Percentiles rank a stretch among this genome's conserved stretches.
Conservation (phyloP, 495 filamentous ascomycete species). For the Daldinia grandis region DNA sequence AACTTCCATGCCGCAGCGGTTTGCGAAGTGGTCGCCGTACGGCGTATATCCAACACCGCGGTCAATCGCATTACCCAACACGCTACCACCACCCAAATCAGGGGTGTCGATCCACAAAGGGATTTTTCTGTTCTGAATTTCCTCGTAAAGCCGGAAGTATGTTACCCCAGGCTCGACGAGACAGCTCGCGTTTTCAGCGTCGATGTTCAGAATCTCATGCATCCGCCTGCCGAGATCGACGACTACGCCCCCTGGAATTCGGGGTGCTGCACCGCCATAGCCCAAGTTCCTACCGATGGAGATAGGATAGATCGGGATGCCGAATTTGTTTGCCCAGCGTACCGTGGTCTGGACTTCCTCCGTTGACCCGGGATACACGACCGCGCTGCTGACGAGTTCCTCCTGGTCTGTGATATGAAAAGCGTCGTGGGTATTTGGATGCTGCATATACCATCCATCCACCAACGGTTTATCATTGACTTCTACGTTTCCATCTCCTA, state of each 20-base stretch:
- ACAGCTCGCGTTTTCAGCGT: conserved; percentile 59
- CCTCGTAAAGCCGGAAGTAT: conserved; percentile 62
- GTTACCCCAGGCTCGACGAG: conserved; percentile 69
- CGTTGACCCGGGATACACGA: conserved; percentile 52
- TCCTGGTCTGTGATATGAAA: conserved; percentile 56
- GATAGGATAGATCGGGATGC: conserved; percentile 63
- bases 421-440: conserved; percentile 59
- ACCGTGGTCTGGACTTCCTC: conserved; percentile 60
- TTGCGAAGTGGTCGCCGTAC: conserved; percentile 61
- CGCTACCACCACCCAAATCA: conserved; percentile 65
- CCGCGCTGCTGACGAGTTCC: conserved; percentile 53
- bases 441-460: conserved; percentile 60
- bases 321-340: conserved; percentile 56
- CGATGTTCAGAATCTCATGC: conserved; percentile 63
- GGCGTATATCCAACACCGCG: conserved; percentile 66
- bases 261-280: conserved; percentile 66
- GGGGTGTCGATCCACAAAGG: conserved; percentile 63
- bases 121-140: conserved; percentile 54
- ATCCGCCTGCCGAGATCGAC: conserved; percentile 64
- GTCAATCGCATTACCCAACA: conserved; percentile 65
- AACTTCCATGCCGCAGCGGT: conserved; percentile 65
- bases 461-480: conserved; percentile 52
- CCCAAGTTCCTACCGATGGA: conserved; percentile 64
- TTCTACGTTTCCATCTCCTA: conserved; percentile 52
- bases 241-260: conserved; percentile 62